phyloP scores from a whole-genome alignment of 2,329 filamentous ascomycete genomes.

The Stachybotrys chartarum region DNA sequence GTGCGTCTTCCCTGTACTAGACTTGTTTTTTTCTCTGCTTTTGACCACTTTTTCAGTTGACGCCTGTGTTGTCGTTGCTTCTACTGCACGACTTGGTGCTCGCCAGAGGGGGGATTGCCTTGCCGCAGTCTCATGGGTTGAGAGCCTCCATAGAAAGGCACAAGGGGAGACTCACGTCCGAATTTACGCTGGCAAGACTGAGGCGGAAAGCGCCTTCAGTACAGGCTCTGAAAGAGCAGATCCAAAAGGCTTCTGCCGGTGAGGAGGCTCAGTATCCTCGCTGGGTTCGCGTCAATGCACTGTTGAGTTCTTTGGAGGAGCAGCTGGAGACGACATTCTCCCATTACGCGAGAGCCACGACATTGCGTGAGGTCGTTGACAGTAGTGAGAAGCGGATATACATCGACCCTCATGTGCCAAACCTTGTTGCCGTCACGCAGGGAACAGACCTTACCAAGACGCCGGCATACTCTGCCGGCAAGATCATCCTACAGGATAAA shows the following conservation, averaged over 20 bases:
- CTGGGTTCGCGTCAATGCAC: slow-evolving; percentile 83
- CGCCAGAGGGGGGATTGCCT: slow-evolving; percentile 72
- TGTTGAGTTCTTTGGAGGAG: slow-evolving; percentile 62
- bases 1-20: background rate
- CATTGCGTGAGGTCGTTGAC: slow-evolving; percentile 48
- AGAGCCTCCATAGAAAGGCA: slow-evolving; percentile 70
- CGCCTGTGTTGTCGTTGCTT: slow-evolving; percentile 71
- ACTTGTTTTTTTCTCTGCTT: background rate
- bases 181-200: slow-evolving; percentile 74
- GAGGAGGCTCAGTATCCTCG: slow-evolving; percentile 62
- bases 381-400: slow-evolving; percentile 46
- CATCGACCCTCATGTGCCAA: slow-evolving; percentile 75
- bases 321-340: slow-evolving; percentile 72
- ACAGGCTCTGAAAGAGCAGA: slow-evolving; percentile 53
- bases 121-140: slow-evolving; percentile 72
- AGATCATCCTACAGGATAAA: slow-evolving; percentile 90
- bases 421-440: slow-evolving; percentile 72
- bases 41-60: slow-evolving; percentile 48
- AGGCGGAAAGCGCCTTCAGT: slow-evolving; percentile 62
- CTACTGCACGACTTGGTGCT: slow-evolving; percentile 82
- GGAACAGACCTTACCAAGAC: slow-evolving; percentile 65
- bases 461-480: slow-evolving; percentile 65
- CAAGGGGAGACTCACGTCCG: slow-evolving; percentile 71
- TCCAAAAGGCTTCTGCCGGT: slow-evolving; percentile 43
- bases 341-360: slow-evolving; percentile 48